phyloP scores from a whole-genome alignment of 148 eudicot genomes.

The Tetragonia tetragonoides region DNA sequence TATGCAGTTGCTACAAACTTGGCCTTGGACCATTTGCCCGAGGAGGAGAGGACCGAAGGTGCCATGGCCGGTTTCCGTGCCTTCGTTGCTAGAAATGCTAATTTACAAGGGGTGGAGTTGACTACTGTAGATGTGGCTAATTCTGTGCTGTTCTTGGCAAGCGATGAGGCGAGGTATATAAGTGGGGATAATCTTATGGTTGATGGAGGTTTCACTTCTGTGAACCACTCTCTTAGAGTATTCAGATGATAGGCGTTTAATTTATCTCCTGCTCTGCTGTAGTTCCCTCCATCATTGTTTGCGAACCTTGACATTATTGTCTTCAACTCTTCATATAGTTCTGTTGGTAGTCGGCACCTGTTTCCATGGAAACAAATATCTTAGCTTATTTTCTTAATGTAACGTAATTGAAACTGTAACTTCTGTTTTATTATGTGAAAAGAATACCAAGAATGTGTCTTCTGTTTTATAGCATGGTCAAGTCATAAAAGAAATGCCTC shows the following conservation, averaged over 20 bases:
- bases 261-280: background rate
- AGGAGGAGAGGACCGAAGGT: conserved; percentile 75
- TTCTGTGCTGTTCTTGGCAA: conserved; percentile 80
- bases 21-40: conserved; percentile 64
- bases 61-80: conserved; percentile 50
- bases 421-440: no score
- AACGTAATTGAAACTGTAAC: no score
- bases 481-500: no score
- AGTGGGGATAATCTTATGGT: conserved; percentile 89
- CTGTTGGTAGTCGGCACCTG: no score
- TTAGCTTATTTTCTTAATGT: no score
- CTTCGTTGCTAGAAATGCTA: conserved; percentile 58
- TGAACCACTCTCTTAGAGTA: conserved; percentile 61
- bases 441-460: no score
- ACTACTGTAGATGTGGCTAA: conserved; percentile 74
- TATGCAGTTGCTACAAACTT: conserved; percentile 70
- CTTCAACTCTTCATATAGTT: no score
- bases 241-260: conserved; percentile 42
- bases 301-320: no score
- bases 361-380: no score
- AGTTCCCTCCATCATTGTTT: background rate
- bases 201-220: conserved; percentile 77
- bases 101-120: conserved; percentile 81
- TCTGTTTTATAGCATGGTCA: no score
- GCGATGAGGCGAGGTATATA: conserved; percentile 82